A percentile compares a stretch with the other conserved stretches of the same genome.
Conservation (phyloP, 306 rosid species). For the Cucurbita pepo region DNA sequence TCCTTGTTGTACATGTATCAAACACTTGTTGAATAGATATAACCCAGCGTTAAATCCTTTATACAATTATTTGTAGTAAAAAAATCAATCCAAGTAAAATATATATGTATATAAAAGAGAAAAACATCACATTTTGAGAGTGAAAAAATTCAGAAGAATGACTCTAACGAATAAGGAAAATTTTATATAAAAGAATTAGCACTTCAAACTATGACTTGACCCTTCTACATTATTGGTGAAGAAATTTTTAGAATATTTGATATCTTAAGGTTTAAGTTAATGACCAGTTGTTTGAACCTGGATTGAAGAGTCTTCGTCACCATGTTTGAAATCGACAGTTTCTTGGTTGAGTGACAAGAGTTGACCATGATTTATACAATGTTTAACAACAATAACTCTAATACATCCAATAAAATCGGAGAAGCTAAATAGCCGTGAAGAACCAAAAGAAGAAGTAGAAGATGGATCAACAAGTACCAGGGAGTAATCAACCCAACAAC, state of each 20-base stretch:
- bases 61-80: not conserved
- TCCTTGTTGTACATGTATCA: not conserved
- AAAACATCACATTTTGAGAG: not conserved
- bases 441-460: not conserved
- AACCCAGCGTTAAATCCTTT: not conserved
- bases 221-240: not conserved
- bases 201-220: not conserved
- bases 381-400: not conserved
- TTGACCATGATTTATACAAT: not conserved
- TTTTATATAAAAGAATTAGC: not conserved
- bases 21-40: not conserved
- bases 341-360: not conserved
- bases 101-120: not conserved
- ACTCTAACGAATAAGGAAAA: not conserved
- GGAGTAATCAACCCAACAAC: conserved; percentile 87
- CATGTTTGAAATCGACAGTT: not conserved
- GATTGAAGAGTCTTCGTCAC: not conserved
- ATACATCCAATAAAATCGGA: not conserved
- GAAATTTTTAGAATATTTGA: not conserved
- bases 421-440: not conserved
- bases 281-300: not conserved
- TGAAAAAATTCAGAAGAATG: not conserved
- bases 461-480: conserved; percentile 33
- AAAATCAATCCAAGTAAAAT: not conserved
- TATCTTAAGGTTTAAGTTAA: not conserved